These are phyloP conservation scores for Mortierella sp. DNA, from an alignment of 371 early-diverging fungal genomes.

Conservation along the genomic window DNA sequence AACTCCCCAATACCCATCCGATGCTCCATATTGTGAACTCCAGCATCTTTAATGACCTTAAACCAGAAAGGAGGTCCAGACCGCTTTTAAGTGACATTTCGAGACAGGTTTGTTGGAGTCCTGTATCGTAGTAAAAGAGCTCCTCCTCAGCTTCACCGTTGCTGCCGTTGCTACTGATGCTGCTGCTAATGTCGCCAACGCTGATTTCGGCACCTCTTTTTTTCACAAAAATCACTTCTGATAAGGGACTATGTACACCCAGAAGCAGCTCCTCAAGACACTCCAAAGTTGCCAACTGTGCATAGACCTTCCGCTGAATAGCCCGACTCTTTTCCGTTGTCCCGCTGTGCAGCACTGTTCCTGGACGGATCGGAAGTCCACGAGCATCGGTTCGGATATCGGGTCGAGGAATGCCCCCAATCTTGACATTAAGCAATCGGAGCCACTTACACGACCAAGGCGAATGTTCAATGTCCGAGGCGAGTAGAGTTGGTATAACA, in stretches of 20 bases:
- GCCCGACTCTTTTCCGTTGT: too few relatives aligned
- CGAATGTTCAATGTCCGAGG: background rate
- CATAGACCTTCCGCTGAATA: too few relatives aligned
- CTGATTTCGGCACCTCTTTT: too few relatives aligned
- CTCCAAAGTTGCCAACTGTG: too few relatives aligned
- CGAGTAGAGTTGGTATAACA: background rate
- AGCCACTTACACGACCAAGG: background rate
- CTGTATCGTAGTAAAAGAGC: background rate
- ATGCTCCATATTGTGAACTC: background rate
- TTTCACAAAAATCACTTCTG: background rate
- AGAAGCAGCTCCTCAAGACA: too few relatives aligned
- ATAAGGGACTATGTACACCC: background rate
- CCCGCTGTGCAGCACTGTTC: too few relatives aligned
- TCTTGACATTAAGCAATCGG: background rate
- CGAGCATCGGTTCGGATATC: too few relatives aligned
- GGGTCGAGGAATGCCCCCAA: background rate
- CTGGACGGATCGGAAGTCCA: too few relatives aligned
- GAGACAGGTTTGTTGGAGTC: background rate
- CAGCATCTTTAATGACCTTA: background rate
- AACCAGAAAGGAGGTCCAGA: background rate
- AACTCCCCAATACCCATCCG: background rate
- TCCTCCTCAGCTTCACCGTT: background rate
- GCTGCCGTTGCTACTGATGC: too few relatives aligned
- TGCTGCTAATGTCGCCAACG: too few relatives aligned
- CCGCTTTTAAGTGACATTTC: background rate